These are phyloP conservation scores for Hibiscus mutabilis DNA, from an alignment of 345 rosid genomes.

Conservation along the genomic window DNA sequence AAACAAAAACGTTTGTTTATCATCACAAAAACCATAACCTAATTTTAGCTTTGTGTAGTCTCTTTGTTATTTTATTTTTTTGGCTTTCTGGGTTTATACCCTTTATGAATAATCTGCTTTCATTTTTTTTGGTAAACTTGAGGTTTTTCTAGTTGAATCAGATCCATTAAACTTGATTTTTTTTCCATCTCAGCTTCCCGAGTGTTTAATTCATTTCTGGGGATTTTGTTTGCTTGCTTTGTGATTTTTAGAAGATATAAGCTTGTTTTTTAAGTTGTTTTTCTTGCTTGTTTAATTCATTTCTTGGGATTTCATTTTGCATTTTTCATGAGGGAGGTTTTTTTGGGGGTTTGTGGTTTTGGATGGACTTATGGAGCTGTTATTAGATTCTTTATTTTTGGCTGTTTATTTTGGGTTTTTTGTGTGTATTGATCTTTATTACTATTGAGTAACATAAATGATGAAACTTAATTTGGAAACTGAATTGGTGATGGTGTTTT, in stretches of 20 bases:
- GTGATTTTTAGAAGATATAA: slow-evolving; percentile 18
- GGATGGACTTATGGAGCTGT: not conserved
- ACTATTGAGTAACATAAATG: not conserved
- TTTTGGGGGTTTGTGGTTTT: slow-evolving; percentile 16
- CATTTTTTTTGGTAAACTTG: slow-evolving; percentile 17
- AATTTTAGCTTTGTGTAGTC: not conserved
- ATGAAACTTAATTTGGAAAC: slow-evolving; percentile 15
- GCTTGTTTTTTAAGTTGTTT: slow-evolving; percentile 1
- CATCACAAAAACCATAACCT: slow-evolving; percentile 17
- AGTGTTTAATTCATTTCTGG: not conserved
- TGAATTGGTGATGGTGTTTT: not conserved
- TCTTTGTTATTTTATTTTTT: slow-evolving; percentile 4
- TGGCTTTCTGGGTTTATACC: not conserved
- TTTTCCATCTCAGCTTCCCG: not conserved
- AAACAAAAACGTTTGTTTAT: slow-evolving; percentile 4
- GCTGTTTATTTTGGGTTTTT: not conserved
- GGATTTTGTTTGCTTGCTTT: not conserved
- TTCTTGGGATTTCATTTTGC: not conserved
- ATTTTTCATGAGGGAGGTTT: not conserved
- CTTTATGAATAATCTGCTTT: slow-evolving; percentile 14
- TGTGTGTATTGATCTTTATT: not conserved
- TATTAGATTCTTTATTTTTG: not conserved
- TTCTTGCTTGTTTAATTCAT: too few species aligned
- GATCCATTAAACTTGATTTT: slow-evolving; percentile 24
- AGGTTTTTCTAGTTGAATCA: slow-evolving; percentile 14